Base-by-base conservation (phyloP, 371 early-diverging fungal species). In the Mucor circinelloides region DNA sequence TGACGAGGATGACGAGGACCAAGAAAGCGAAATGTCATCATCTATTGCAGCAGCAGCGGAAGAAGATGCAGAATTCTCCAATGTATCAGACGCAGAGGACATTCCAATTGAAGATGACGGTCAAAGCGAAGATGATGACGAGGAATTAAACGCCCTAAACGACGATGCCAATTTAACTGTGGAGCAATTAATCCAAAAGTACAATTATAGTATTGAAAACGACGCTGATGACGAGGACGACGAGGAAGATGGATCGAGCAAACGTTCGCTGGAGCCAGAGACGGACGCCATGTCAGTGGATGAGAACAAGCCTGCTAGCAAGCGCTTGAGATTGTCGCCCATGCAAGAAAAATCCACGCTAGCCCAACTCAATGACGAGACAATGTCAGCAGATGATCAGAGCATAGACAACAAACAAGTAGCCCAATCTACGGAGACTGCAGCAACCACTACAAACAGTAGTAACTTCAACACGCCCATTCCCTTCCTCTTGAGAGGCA, bases 401-500 rank as follows among this genome's bases (percentile, higher is more conserved):
- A 9, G 1, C 21, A 12, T 3, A 4, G 50, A 25, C 50, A 50
- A 13, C 9, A 50, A 50, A 9, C 25, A 50, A 23, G 25, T 23
- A 25, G 6, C 50, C 27, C 69, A 69, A 31, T 75, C 81, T 15
- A 76, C 74, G 15, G 76, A 70, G 15, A 78, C 75, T 6, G 76
- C 81, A 8, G 60, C 76, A 31, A 68, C 75, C 6, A 75, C 76
- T 0, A 81, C 50, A 23, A 50, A 25, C 23, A 50, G 19, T n/a
- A 60, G 42, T 8, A 60, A 82, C 63, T 85, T 85, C 8, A 69
- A 77, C 48, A 89, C 85, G 55, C 75, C 72, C 27, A 78, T 89
- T 1, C 89, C 89, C 0, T 84, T 84, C 66, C 74, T 92, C 17
- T 67, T 93, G 58, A 84, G 91, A 15, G 90, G 89, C 31, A 80